Conservation (phyloP, 2,329 filamentous ascomycete species). For the Myriosclerotinia scirpicola region DNA sequence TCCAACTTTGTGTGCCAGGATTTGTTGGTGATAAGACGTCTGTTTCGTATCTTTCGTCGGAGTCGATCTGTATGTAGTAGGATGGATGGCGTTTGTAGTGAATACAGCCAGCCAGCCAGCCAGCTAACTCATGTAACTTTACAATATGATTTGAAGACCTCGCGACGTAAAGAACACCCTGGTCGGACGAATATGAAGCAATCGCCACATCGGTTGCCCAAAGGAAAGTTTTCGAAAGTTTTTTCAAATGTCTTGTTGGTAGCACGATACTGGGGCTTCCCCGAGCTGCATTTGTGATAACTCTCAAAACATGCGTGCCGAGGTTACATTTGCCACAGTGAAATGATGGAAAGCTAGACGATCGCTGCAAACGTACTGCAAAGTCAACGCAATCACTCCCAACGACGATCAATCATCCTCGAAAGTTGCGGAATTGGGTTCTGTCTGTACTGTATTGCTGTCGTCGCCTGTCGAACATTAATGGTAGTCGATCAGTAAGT, state of each 20-base stretch:
- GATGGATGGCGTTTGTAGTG: neutral
- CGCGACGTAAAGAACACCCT: neutral
- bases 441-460: no score
- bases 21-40: neutral
- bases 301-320: neutral
- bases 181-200: neutral
- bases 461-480: no score
- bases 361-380: neutral
- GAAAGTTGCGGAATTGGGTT: neutral
- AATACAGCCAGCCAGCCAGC: neutral
- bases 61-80: no score
- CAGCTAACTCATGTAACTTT: neutral
- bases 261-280: neutral
- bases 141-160: neutral
- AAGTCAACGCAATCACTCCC: neutral
- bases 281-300: neutral
- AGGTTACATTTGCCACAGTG: conserved; percentile 15
- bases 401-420: neutral
- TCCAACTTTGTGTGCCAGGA: neutral
- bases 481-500: no score
- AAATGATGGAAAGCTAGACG: conserved; percentile 9
- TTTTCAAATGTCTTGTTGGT: neutral
- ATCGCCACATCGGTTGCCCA: neutral
- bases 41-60: neutral
- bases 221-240: neutral